These are phyloP conservation scores for Aspergillus aculeatinus DNA, from an alignment of 2,329 filamentous ascomycete genomes.

Conservation along the genomic window DNA sequence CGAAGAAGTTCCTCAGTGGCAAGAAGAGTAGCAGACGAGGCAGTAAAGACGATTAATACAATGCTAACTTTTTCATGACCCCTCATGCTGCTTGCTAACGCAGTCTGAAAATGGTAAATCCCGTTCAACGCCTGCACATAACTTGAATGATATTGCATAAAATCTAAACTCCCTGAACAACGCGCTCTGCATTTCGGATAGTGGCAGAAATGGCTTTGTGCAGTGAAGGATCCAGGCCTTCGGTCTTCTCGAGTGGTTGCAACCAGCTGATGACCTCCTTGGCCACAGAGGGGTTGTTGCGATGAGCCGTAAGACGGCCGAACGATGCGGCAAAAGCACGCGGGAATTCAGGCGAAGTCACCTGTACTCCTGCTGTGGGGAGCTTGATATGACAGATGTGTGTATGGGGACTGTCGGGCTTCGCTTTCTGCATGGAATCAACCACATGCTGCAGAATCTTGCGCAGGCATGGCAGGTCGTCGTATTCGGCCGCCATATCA, in stretches of 20 bases:
- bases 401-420: slow-evolving; percentile 62
- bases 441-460: slow-evolving; percentile 74
- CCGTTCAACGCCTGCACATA: slow-evolving; percentile 27
- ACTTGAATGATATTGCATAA: slow-evolving; percentile 10
- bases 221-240: slow-evolving; percentile 54
- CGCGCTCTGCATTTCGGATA: slow-evolving; percentile 34
- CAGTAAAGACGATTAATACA: slow-evolving; percentile 37
- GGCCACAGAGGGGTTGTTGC: slow-evolving; percentile 44
- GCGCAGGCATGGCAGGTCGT: slow-evolving; percentile 61
- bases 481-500: slow-evolving; percentile 71
- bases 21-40: slow-evolving; percentile 59
- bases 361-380: slow-evolving; percentile 65
- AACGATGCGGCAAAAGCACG: slow-evolving; percentile 66
- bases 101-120: slow-evolving; percentile 10
- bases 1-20: slow-evolving; percentile 61
- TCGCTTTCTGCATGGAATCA: slow-evolving; percentile 57
- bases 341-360: slow-evolving; percentile 69
- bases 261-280: slow-evolving; percentile 52
- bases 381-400: slow-evolving; percentile 70
- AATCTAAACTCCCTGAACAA: slow-evolving; percentile 24
- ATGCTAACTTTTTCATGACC: slow-evolving; percentile 22
- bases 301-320: slow-evolving; percentile 57
- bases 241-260: slow-evolving; percentile 44
- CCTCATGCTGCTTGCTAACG: slow-evolving; percentile 3
- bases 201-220: slow-evolving; percentile 51